Conservation (phyloP, 768 basidiomycete species). For the Nevesoporus exiguus region DNA sequence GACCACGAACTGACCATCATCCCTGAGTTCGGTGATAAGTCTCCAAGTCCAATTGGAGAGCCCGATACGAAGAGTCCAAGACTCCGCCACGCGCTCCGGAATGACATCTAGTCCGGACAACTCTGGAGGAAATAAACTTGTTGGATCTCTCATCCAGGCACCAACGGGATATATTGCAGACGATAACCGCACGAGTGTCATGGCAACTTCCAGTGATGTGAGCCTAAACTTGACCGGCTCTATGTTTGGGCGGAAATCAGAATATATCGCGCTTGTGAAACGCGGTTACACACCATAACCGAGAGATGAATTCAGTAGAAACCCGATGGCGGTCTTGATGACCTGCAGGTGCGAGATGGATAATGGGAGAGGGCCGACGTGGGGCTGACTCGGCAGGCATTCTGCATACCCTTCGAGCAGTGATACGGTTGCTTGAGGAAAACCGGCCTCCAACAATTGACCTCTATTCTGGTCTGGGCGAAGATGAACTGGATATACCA, state of each 20-base stretch:
- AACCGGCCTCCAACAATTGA: conserved; percentile 62
- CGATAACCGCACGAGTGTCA: conserved; percentile 66
- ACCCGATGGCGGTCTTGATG: conserved; percentile 74
- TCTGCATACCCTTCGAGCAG: conserved; percentile 64
- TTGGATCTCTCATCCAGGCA: conserved; percentile 48
- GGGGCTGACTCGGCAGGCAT: conserved; percentile 36
- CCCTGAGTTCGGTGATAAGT: conserved; percentile 66
- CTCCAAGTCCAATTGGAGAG: conserved; percentile 79
- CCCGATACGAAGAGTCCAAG: conserved; percentile 62
- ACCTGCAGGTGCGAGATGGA: conserved; percentile 64
- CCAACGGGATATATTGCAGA: conserved; percentile 70
- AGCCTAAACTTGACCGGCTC: conserved; percentile 70
- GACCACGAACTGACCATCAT: conserved; percentile 51
- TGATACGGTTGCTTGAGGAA: conserved; percentile 63
- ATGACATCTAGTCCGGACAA: conserved; percentile 13
- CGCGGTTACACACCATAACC: conserved; percentile 58
- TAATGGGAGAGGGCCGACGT: conserved; percentile 46
- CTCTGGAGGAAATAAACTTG: conserved; percentile 23
- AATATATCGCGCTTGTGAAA: neutral
- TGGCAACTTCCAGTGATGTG: conserved; percentile 63
- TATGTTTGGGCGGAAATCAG: conserved; percentile 28
- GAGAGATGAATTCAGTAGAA: conserved; percentile 73
- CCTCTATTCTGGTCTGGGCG: conserved; percentile 70
- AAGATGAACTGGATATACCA: conserved; percentile 3
- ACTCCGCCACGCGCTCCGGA: conserved; percentile 40